These are phyloP conservation scores for Ceratocystis eucalypticola DNA, from an alignment of 2,329 filamentous ascomycete genomes.

Conservation along the genomic window DNA sequence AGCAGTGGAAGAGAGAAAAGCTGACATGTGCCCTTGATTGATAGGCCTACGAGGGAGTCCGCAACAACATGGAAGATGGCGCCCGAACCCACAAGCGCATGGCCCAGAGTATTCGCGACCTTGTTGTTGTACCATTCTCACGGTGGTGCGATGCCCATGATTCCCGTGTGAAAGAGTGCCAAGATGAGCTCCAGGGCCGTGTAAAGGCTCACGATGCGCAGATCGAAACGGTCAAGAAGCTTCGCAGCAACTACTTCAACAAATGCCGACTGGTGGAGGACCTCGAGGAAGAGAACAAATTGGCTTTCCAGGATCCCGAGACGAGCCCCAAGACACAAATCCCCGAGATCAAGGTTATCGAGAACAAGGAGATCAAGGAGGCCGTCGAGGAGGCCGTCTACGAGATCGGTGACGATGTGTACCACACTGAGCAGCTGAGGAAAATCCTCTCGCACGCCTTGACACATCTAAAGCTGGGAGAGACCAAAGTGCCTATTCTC, in stretches of 20 bases:
- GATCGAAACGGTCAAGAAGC: constrained; percentile 77
- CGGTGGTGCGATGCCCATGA: constrained; percentile 96
- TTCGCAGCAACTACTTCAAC: constrained; percentile 95
- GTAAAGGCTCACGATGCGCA: constrained; percentile 92
- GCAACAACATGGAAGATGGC: constrained; percentile 82
- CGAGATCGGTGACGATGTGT: constrained; percentile 83
- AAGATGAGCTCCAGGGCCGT: constrained; percentile 80
- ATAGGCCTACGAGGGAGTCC: constrained; percentile 87
- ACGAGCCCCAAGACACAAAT: constrained; percentile 54
- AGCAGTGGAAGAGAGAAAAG: background rate
- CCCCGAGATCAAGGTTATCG: constrained; percentile 78
- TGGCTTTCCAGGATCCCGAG: constrained; percentile 84
- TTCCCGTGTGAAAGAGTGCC: constrained; percentile 76
- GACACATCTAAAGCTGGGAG: constrained; percentile 70
- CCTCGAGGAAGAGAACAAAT: constrained; percentile 94
- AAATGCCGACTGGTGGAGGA: constrained; percentile 95
- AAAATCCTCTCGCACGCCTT: constrained; percentile 79
- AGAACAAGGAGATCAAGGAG: constrained; percentile 47
- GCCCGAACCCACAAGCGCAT: constrained; percentile 88
- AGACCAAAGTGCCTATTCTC: constrained; percentile 89
- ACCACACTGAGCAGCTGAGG: constrained; percentile 76
- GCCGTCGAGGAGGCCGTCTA: constrained; percentile 69
- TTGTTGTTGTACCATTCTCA: constrained; percentile 87
- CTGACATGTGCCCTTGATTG: background rate
- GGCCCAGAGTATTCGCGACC: constrained; percentile 85